Conservation (phyloP, 352 stramenopile species). For the Phytophthora multivora region DNA sequence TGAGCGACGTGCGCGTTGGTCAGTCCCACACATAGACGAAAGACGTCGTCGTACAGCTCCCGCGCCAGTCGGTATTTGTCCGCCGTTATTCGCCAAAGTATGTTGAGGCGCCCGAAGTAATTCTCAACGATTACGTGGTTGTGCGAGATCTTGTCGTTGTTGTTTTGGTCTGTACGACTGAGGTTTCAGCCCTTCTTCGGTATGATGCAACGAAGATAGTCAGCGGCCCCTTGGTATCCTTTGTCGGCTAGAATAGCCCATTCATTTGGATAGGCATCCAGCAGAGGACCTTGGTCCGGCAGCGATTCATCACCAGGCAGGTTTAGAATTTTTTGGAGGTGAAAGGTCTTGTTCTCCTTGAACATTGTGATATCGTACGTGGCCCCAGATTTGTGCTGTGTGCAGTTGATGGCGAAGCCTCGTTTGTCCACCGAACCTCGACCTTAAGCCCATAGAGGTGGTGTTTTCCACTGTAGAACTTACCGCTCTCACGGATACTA, state of each 20-base stretch:
- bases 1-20: too few species aligned
- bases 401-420: neutral
- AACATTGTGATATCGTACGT: neutral
- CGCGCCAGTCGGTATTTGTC: neutral
- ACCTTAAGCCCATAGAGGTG: neutral
- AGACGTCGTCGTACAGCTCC: neutral
- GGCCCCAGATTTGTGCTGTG: neutral
- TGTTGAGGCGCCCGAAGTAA: neutral
- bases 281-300: neutral
- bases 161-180: neutral
- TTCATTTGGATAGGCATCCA: neutral
- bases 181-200: neutral
- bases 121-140: neutral
- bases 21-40: neutral
- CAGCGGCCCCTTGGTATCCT: too few species aligned
- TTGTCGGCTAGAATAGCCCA: too few species aligned
- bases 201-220: neutral
- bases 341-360: neutral
- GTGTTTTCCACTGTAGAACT: constrained; percentile 6
- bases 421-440: neutral
- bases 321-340: neutral
- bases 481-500: neutral
- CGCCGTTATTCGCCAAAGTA: neutral
- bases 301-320: neutral
- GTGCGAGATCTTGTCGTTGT: neutral